Evolutionary conservation across 2,329 filamentous ascomycete genomes (phyloP).

Genomic region (Trichoderma gracile): DNA sequence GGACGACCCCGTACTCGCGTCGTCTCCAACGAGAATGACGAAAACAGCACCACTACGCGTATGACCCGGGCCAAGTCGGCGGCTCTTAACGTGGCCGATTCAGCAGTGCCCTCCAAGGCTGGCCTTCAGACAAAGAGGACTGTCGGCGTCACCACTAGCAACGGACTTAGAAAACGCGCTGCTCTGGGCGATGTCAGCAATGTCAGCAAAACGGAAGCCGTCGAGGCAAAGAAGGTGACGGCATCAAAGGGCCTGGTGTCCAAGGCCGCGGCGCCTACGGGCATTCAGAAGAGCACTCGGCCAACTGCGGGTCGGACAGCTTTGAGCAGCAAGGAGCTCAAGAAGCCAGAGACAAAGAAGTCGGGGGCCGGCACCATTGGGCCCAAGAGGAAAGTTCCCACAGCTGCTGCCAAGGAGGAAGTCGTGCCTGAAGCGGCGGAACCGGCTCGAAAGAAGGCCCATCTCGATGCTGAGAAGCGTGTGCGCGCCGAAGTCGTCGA

Average conservation of each 20-base stretch:
- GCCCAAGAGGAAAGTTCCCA: constrained; percentile 67
- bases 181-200: constrained; percentile 96
- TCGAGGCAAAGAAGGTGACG: constrained; percentile 72
- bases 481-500: constrained; percentile 35
- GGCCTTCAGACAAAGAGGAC: constrained; percentile 71
- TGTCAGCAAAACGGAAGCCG: constrained; percentile 73
- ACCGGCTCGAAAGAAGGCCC: constrained; percentile 66
- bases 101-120: constrained; percentile 58
- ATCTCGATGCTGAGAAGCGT: constrained; percentile 56
- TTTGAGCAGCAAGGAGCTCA: constrained; percentile 65
- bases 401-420: constrained; percentile 62
- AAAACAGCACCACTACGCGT: constrained; percentile 78
- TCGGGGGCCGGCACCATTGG: constrained; percentile 69
- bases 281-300: constrained; percentile 70
- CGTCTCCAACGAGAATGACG: constrained; percentile 90
- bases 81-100: constrained; percentile 66
- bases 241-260: constrained; percentile 67
- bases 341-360: constrained; percentile 67
- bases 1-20: constrained; percentile 61
- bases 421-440: constrained; percentile 62
- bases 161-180: constrained; percentile 67
- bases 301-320: constrained; percentile 61
- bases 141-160: constrained; percentile 50
- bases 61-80: constrained; percentile 92
- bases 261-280: constrained; percentile 79